Percentiles rank a stretch among this genome's conserved stretches.
Evolutionary conservation across 148 eudicot species (phyloP).

Genomic region (Bassia scoparia): DNA sequence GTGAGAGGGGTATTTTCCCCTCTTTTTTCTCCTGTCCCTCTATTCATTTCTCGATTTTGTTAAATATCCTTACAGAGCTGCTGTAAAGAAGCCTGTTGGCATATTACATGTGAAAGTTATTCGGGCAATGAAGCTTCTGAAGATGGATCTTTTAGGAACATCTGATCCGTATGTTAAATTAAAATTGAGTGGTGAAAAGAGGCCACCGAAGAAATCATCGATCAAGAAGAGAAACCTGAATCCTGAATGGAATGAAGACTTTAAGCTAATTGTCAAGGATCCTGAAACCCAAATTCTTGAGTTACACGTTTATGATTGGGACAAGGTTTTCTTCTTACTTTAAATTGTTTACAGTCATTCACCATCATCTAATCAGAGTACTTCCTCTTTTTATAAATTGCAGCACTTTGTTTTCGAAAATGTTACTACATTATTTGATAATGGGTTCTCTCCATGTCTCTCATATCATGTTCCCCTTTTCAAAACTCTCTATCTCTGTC

Average conservation of each 20-base stretch:
- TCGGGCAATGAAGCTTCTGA: constrained; percentile 67
- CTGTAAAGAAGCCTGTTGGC: constrained; percentile 76
- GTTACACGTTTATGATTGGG: constrained; percentile 79
- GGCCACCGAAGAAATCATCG: constrained; percentile 63
- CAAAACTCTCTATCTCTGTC: no score
- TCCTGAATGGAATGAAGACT: constrained; percentile 87
- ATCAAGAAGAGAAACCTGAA: constrained; percentile 72
- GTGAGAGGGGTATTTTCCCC: not conserved
- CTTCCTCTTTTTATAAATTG: not conserved
- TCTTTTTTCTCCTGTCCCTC: not conserved
- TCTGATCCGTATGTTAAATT: constrained; percentile 97
- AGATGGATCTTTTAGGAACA: constrained; percentile 78
- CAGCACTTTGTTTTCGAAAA: no score
- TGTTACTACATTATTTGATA: no score
- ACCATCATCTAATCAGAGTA: not conserved
- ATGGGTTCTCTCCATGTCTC: no score
- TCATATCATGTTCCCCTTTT: no score
- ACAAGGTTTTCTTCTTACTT: constrained; percentile 44
- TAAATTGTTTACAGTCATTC: not conserved
- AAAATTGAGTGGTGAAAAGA: constrained; percentile 58
- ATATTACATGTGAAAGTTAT: constrained; percentile 79
- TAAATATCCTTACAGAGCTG: constrained; percentile 38
- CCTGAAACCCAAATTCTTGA: constrained; percentile 71
- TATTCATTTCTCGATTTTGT: not conserved
- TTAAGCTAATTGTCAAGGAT: constrained; percentile 77